Conservation (phyloP, 2,329 filamentous ascomycete species). For the Aspergillus eucalypticola region DNA sequence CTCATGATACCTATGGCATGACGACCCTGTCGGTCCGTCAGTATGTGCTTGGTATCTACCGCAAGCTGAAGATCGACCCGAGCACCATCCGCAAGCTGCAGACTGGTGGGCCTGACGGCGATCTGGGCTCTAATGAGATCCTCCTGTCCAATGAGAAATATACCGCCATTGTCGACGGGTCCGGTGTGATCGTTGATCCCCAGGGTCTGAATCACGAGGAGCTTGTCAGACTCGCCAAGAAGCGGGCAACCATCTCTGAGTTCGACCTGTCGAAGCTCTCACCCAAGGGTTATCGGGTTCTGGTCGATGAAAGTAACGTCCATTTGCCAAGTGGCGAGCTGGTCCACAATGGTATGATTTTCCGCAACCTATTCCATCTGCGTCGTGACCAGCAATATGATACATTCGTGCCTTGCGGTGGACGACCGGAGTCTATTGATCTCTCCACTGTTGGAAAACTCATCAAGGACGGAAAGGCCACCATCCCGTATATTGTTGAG, state of each 20-base stretch:
- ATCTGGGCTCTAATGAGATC: slow-evolving; percentile 97
- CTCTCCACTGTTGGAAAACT: slow-evolving; percentile 82
- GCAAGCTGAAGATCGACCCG: slow-evolving; percentile 88
- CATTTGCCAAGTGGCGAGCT: slow-evolving; percentile 85
- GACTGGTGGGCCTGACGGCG: slow-evolving; percentile 94
- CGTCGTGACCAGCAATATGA: slow-evolving; percentile 76
- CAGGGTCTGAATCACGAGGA: slow-evolving; percentile 84
- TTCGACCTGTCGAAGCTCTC: slow-evolving; percentile 87
- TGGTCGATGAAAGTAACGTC: slow-evolving; percentile 87
- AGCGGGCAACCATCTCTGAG: slow-evolving; percentile 83
- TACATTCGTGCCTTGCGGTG: slow-evolving; percentile 92
- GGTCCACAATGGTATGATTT: slow-evolving; percentile 85
- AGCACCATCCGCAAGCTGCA: slow-evolving; percentile 88
- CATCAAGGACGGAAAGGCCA: slow-evolving; percentile 84
- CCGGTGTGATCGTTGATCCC: slow-evolving; percentile 90
- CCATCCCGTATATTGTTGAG: slow-evolving; percentile 93
- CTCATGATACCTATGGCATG: slow-evolving; percentile 96
- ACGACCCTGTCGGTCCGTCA: slow-evolving; percentile 95
- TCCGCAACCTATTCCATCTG: slow-evolving; percentile 97
- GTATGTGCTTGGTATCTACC: slow-evolving; percentile 94
- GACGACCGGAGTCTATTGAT: slow-evolving; percentile 94
- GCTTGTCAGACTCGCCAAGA: slow-evolving; percentile 78
- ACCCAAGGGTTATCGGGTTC: slow-evolving; percentile 80
- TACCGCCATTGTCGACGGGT: slow-evolving; percentile 90
- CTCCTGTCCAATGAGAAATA: slow-evolving; percentile 95